Evolutionary conservation across 257 asterid genomes (phyloP), one percentile per base, ranked within the genome.

Genomic region (Rubia yunnanensis): DNA sequence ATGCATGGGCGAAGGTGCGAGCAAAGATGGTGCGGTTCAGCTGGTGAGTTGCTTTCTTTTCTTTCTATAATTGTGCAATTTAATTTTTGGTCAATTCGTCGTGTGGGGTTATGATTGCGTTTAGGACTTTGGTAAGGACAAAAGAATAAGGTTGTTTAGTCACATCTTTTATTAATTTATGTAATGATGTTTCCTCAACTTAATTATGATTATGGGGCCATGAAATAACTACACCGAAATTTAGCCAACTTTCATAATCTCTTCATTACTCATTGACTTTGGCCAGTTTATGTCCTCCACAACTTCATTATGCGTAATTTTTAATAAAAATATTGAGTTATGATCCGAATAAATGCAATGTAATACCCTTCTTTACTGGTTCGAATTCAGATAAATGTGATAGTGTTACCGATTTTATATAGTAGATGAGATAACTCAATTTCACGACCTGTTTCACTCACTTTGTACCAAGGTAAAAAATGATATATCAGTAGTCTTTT

Each of bases 1-100:
- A 58, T 69, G 78, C 78, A 72, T 24, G 23, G 97, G 98, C 14
- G 98, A 84, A 78, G 95, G 87, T n/a, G 54, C 54, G 54, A 48
- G 69, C 56, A 74, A 74, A 76, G 86, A 92, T 61, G 95, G 97
- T 5, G 86, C 86, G 5, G 75, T 83, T 77, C 96, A 84, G 60
- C 79, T 92, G 88, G 98, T 85, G 76, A 77, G 82, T 53, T 32
- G 61, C 39, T 50, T 50, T 22, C 5, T 6, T 32, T 6, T n/a
- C n/a, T n/a, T n/a, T n/a, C 48, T 39, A 5, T 10, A 39, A 39
- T 2, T 10, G 48, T 39, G 17, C 3, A 39, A 39, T 44, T 44
- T 15, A 44, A n/a, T n/a, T 44, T 44, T 44, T 44, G 52, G 20
- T 1, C 18, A 15, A 15, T 50, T 50, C 59, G 28, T 53, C 59